Evolutionary conservation across 495 filamentous ascomycete species (phyloP), one percentile per base, ranked within the genome.

Genomic region (Wilcoxina mikolae): DNA sequence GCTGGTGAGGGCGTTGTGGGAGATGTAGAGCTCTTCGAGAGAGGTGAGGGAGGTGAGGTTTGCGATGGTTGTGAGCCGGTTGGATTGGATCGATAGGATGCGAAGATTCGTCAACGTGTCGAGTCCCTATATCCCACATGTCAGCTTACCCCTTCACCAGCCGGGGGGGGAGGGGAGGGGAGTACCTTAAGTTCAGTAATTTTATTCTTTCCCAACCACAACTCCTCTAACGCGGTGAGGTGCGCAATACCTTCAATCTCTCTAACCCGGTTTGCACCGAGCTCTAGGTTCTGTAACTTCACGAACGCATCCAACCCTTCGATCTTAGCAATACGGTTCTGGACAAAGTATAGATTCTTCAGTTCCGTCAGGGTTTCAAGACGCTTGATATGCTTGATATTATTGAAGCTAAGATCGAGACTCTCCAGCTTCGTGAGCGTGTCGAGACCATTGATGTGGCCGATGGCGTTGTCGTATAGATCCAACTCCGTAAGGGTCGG

Each of bases 141-240:
- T 20, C 3, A 15, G 15, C 24, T 29, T 23, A 3, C 20, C 46
- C 3, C 4, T 28, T 3, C 15, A 11, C n/a, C 46, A 7, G 39
- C 7, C 7, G 4, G 7, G n/a, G n/a, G n/a, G n/a, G n/a, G n/a
- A n/a, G n/a, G n/a, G n/a, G n/a, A 49, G 22, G 17, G 9, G 51
- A 61, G 45, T 54, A 78, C 84, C 63, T 81, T 82, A 52, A 98
- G 74, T 67, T 87, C 79, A 1, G 81, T 84, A 61, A 99, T 95
- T 65, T 95, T 95, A 68, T 99, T 99, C 76, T 95, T 95, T 31
- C 90, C 91, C 5, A 99, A 71, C 93, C 93, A 99, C 11, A 99
- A 75, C 65, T 95, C 76, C 66, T 95, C 82, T 39, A 99, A 68
- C 2, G 76, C 73, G 3, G 69, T 77, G 56, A 99, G 71, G 3